Conservation (phyloP, 2,329 filamentous ascomycete species). For the Xylariomycetidae sp. region DNA sequence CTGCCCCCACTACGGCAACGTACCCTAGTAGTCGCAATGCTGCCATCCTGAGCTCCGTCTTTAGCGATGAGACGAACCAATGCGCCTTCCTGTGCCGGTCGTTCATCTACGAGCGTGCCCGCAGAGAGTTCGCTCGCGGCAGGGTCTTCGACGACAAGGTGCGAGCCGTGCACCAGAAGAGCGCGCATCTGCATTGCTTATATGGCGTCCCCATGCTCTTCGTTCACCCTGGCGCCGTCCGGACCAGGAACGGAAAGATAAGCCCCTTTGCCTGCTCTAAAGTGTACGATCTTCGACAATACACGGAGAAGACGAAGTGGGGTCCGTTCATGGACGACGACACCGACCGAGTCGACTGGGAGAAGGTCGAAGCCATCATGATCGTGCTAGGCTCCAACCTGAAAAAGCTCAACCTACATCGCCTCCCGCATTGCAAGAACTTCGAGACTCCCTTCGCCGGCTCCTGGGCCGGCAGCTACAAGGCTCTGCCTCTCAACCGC, state of each 20-base stretch:
- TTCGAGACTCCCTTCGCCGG: slow-evolving; percentile 52
- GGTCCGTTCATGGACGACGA: slow-evolving; percentile 67
- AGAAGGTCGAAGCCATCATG: slow-evolving; percentile 72
- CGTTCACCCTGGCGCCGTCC: slow-evolving; percentile 22
- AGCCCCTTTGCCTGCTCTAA: slow-evolving; percentile 62
- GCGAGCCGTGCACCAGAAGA: slow-evolving; percentile 52
- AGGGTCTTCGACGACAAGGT: slow-evolving; percentile 24
- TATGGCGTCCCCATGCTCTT: slow-evolving; percentile 56
- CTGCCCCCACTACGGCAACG: slow-evolving; percentile 32
- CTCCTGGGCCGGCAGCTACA: slow-evolving; percentile 46
- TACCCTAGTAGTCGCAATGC: slow-evolving; percentile 44
- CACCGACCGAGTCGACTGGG: slow-evolving; percentile 65
- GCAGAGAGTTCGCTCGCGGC: slow-evolving; percentile 25
- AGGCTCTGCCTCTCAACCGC: slow-evolving; percentile 28
- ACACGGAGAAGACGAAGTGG: slow-evolving; percentile 59
- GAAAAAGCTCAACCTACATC: slow-evolving; percentile 38
- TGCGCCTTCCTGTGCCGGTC: slow-evolving; percentile 61
- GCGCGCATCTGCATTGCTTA: slow-evolving; percentile 66
- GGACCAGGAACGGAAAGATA: slow-evolving; percentile 29
- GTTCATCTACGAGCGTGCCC: slow-evolving; percentile 56
- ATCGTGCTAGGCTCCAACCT: slow-evolving; percentile 64
- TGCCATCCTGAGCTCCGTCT: slow-evolving; percentile 38
- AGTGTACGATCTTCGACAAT: slow-evolving; percentile 71
- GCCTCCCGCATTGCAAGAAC: slow-evolving; percentile 40
- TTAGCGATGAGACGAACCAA: slow-evolving; percentile 45